phyloP scores from a whole-genome alignment of 2,329 filamentous ascomycete genomes.

The Torrubiellomyces zombiae region DNA sequence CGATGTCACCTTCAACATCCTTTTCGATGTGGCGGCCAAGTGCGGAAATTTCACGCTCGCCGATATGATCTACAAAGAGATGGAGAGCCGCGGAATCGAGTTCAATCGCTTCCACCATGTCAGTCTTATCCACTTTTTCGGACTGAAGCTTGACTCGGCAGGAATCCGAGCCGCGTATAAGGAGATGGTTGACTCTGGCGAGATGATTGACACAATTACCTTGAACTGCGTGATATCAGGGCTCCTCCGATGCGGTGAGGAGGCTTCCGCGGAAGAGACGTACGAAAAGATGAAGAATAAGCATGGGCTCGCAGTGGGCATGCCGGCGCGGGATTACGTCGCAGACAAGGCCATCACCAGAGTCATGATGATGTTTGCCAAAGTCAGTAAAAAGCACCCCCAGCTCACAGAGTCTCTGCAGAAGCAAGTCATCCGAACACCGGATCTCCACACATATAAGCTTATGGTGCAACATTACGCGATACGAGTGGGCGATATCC shows the following conservation, averaged over 20 bases:
- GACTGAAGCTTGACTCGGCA: conserved; percentile 54
- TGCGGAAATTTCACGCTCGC: conserved; percentile 70
- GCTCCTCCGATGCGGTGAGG: conserved; percentile 61
- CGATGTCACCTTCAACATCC: conserved; percentile 77
- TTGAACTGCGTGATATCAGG: conserved; percentile 76
- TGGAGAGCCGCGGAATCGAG: conserved; percentile 48
- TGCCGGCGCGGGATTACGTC: conserved; percentile 29
- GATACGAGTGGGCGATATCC: conserved; percentile 50
- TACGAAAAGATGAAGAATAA: conserved; percentile 70
- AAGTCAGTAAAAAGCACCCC: conserved; percentile 36
- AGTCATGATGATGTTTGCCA: conserved; percentile 40
- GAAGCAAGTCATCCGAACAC: conserved; percentile 45
- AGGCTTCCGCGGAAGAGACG: conserved; percentile 58
- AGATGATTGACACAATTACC: conserved; percentile 75
- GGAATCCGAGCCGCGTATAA: conserved; percentile 63
- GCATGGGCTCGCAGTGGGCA: conserved; percentile 21
- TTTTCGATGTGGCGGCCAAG: conserved; percentile 80
- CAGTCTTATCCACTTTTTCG: conserved; percentile 69
- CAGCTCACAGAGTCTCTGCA: conserved; percentile 39
- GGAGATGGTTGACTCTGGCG: conserved; percentile 67
- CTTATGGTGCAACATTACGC: conserved; percentile 65
- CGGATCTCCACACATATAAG: conserved; percentile 64
- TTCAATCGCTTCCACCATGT: conserved; percentile 71
- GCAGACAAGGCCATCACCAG: conserved; percentile 33
- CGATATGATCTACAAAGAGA: conserved; percentile 71